A percentile compares a stretch with the other conserved stretches of the same genome.
phyloP scores from a whole-genome alignment of 2,329 filamentous ascomycete species.

The Graphilbum sp. region DNA sequence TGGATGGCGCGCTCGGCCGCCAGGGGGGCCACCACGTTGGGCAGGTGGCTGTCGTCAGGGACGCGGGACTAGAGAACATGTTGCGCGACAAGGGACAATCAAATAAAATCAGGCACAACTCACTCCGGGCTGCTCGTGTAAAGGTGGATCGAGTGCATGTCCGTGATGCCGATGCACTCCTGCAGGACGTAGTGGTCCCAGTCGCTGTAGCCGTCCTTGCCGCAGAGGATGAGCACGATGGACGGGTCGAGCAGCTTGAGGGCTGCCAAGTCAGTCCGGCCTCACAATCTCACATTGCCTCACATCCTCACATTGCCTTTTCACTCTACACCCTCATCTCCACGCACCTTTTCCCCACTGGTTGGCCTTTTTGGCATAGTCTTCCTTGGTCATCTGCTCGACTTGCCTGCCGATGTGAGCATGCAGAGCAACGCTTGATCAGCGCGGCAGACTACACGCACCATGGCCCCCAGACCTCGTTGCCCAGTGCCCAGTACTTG shows the following conservation, averaged over 20 bases:
- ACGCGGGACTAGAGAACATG: too few species aligned
- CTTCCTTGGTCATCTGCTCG: constrained; percentile 50
- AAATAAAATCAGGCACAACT: too few species aligned
- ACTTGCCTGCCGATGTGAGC: constrained; percentile 31
- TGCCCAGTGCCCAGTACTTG: constrained; percentile 77
- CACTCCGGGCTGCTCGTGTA: constrained; percentile 46
- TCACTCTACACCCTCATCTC: too few species aligned
- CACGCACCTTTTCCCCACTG: constrained; percentile 47
- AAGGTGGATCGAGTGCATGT: constrained; percentile 70
- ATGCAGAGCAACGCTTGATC: not conserved
- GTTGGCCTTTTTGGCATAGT: constrained; percentile 50
- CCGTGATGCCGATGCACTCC: constrained; percentile 46
- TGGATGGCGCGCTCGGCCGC: constrained; percentile 60
- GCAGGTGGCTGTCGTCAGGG: constrained; percentile 18
- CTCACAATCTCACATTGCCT: too few species aligned
- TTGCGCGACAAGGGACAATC: too few species aligned
- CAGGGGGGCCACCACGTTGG: constrained; percentile 44
- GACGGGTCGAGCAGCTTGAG: constrained; percentile 55
- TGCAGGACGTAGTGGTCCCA: constrained; percentile 65
- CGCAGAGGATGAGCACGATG: constrained; percentile 49
- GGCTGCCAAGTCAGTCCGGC: constrained; percentile 21
- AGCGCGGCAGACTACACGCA: not conserved
- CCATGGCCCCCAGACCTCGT: constrained; percentile 48
- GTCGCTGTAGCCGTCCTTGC: constrained; percentile 47
- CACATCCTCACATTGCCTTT: too few species aligned